Conservation (phyloP, 495 filamentous ascomycete genomes). For the Tuber melanosporum region DNA sequence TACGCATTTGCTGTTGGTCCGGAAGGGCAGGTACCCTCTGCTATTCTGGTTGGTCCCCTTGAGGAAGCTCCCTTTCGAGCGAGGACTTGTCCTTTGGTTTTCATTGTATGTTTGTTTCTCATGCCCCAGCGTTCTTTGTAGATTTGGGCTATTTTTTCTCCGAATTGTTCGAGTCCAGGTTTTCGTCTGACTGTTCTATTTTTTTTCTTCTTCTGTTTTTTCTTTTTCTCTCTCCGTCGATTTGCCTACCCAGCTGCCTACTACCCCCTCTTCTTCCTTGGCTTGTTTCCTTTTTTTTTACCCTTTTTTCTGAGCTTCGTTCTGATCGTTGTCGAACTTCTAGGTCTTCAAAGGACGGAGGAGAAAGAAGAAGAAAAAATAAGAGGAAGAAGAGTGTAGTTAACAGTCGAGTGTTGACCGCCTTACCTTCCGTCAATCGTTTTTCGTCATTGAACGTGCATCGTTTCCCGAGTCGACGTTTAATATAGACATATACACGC, state of each 20-base stretch:
- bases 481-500: conserved; percentile 2
- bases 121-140: neutral
- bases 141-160: neutral
- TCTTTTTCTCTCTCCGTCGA: neutral
- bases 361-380: neutral
- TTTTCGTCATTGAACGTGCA: neutral
- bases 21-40: neutral
- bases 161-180: neutral
- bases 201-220: neutral
- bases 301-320: neutral
- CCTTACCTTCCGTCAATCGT: neutral
- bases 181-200: conserved; percentile 1
- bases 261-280: neutral
- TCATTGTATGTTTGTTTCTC: neutral
- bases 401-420: neutral
- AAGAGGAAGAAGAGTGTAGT: neutral
- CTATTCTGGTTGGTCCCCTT: neutral
- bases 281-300: neutral
- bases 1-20: neutral
- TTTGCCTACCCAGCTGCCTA: neutral
- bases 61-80: neutral
- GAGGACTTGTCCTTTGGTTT: neutral
- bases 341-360: neutral
- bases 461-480: neutral
- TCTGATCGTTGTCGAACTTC: neutral